Evolutionary conservation across 2,329 filamentous ascomycete genomes (phyloP), one percentile per base, ranked within the genome.

Genomic region (Fusarium papillatum): DNA sequence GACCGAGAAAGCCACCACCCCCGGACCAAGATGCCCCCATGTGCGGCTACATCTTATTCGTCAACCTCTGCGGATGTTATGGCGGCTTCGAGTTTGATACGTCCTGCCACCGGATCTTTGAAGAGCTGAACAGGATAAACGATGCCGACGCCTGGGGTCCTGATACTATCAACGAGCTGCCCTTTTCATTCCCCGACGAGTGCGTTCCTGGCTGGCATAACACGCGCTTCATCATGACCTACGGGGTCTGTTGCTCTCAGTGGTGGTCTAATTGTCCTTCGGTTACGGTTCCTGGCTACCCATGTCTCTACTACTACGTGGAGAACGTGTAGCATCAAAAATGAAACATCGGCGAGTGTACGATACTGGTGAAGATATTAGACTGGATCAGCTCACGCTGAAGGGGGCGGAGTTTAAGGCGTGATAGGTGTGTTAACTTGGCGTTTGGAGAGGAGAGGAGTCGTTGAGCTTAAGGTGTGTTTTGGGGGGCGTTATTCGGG

Each of bases 71-170:
- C 69, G 80, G 80, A 59, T 83, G 81, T 63, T 74, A 71, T 60
- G 70, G 72, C 19, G 64, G 76, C 13, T 70, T 82, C 17, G 68
- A 79, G 29, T 77, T 75, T 63, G 76, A 79, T 36, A 68, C 72
- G 16, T 73, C 73, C 22, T 83, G 81, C 55, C 19, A 53, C 24
- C 71, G 46, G 10, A 75, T 82, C 46, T 59, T 79, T 10, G 50
- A 77, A 53, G 70, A 83, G 68, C 48, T 82, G 7, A 43, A 82
- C 43, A 76, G 81, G 16, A 83, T 83, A 69, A 78, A 83, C 61
- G 48, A 77, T 5, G 64, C 68, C 5, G 77, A 79, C 38, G 74
- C 80, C 5, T 83, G 81, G 81, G 55, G 69, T 14, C 29, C 59
- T 19, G 72, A 76, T 13, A 60, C 50, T 6, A 61, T 80, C 22